Evolutionary conservation across 2,329 filamentous ascomycete species (phyloP), one percentile per base, ranked within the genome.

Genomic region (Paraphaeosphaeria sporulosa): DNA sequence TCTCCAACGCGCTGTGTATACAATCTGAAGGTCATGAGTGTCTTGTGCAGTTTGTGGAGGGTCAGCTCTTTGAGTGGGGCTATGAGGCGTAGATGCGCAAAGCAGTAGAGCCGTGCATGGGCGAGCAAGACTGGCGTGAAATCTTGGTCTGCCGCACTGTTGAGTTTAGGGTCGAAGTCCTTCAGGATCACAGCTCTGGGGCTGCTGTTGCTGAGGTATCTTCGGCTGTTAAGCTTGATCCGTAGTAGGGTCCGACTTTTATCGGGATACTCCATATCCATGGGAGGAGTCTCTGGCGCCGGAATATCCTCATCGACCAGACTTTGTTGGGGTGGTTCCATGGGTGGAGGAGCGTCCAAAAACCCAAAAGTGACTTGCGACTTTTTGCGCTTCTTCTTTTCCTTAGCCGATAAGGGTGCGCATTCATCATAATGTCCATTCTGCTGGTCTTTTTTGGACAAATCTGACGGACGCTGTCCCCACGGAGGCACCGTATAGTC

Each of bases 71-170:
- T 69, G 1, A 76, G 68, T 23, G 68, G 65, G 3, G 55, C 32
- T 4, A 75, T 63, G 30, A 73, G 61, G 12, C 60, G 64, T 57
- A 70, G 55, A 12, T 67, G 59, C 0, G 73, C 69, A 51, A 77
- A 68, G 0, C 59, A 65, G 49, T 76, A 76, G 1, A 76, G 63
- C 2, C 67, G 66, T 19, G 72, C 71, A 43, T 76, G 71, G 9
- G 70, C 73, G 1, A 76, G 64, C 19, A 76, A 65, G 1, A 72
- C 54, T 0, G 64, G 61, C 0, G 64, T 64, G 43, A 71, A 74
- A 23, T 71, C 32, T 46, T 69, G 64, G 7, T 63, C 27, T 0
- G 53, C 38, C 0, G 40, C 23, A 2, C 17, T 43, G 34, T 72
- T 69, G n/a, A 30, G 0, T n/a, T 55, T 2, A 0, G 62, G 62